Conservation (phyloP, 169 alveolate species). For the Eimeria falciformis region DNA sequence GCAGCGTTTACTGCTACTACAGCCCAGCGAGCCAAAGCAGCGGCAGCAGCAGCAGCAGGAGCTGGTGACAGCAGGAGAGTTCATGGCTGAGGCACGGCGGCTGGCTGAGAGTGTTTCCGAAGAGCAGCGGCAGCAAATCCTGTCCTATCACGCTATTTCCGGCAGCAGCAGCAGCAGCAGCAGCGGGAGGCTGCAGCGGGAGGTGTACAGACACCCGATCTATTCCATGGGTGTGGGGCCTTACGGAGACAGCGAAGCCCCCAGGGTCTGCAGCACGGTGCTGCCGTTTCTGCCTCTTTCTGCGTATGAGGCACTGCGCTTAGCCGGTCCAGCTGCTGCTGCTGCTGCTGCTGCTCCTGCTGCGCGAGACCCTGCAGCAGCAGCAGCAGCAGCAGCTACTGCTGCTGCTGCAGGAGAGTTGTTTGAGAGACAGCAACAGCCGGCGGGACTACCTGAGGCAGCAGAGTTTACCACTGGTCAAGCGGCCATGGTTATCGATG, state of each 20-base stretch:
- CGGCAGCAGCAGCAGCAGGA: constrained; percentile 43
- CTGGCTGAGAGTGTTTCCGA: background rate
- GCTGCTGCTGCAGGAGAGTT: constrained; percentile 33
- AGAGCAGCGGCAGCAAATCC: constrained; percentile 53
- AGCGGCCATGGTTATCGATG: constrained; percentile 37
- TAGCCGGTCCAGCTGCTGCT: constrained; percentile 18
- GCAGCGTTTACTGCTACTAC: constrained; percentile 42
- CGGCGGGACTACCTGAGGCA: background rate
- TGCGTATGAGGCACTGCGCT: background rate
- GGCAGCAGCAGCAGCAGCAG: constrained; percentile 60
- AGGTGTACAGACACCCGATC: constrained; percentile 62
- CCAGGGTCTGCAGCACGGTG: constrained; percentile 29
- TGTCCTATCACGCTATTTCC: background rate
- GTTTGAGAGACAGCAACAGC: background rate
- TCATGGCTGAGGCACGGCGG: background rate
- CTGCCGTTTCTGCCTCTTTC: constrained; percentile 22
- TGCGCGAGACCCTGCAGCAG: background rate
- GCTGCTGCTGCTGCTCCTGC: constrained; percentile 60
- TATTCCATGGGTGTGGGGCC: background rate
- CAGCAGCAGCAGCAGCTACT: constrained; percentile 36
- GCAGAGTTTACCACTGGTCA: constrained; percentile 35
- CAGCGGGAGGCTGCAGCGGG: constrained; percentile 51
- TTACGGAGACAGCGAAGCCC: background rate
- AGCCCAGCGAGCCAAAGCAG: constrained; percentile 2
- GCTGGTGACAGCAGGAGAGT: background rate